Base-by-base conservation (phyloP, 2,329 filamentous ascomycete species). In the Ceratocystis harringtonii region DNA sequence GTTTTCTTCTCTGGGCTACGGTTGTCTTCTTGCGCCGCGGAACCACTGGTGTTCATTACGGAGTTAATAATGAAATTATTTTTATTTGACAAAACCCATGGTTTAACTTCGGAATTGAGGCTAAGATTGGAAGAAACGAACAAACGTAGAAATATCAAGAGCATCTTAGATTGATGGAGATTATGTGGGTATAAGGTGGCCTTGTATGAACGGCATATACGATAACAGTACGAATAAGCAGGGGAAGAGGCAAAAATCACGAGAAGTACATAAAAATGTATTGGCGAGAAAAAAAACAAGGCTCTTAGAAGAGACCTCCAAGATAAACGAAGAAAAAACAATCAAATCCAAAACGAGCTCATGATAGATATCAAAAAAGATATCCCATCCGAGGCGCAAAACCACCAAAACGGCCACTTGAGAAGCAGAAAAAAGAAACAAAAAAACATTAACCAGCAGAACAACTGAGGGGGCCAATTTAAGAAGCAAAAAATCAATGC, bases 201-300 rank as follows among this genome's bases (percentile, higher is more conserved):
- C 17, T 6, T n/a, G 45, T 48, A 57, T 32, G 25, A 32, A 17
- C 1, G 22, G 2, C 19, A 57, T n/a, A 10, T 12, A 32, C 28
- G 25, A 52, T 17, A 17, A 7, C 28, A 30, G 8, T 17, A 25
- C 2, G n/a, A 4, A 25, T 28, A 15, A 41, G 17, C 19, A 43
- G 15, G n/a, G 44, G 36, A 25, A 44, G 22, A 45, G 19, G 68
- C 69, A 67, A 68, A 44, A 50, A 52, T 25, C 41, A 65, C 25
- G 25, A 66, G 43, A 63, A 57, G 22, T 68, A 68, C 61, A 64
- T 32, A 55, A 62, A 36, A 68, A 65, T 64, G 57, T 67, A 65
- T 67, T 66, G 10, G 61, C 22, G 25, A 8, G 60, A 58, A 60
- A 28, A 41, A 32, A 65, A 44, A 10, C 2, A 25, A 66, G 10